phyloP scores from a whole-genome alignment of 441 rosid species.

The Theobroma grandiflorum region DNA sequence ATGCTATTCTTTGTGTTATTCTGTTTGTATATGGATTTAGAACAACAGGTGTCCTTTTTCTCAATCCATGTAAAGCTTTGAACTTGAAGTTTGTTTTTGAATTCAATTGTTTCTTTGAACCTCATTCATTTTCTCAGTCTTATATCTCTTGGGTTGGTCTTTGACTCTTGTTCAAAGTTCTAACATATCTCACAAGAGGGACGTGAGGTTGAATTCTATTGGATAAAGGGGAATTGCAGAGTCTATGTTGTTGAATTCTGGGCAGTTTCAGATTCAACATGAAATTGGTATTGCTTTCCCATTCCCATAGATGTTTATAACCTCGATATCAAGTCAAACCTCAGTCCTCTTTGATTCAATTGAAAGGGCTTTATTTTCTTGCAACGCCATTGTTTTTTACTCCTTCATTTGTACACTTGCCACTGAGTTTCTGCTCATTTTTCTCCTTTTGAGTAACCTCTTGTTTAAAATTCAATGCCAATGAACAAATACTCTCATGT shows the following conservation, averaged over 20 bases:
- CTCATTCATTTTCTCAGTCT: constrained; percentile 24
- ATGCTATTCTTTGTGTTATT: constrained; percentile 36
- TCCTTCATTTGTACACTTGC: not conserved
- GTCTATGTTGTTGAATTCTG: constrained; percentile 32
- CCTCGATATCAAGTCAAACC: constrained; percentile 35
- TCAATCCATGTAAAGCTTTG: constrained; percentile 35
- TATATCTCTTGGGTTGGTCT: constrained; percentile 27
- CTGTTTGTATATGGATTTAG: constrained; percentile 43
- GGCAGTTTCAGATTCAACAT: constrained; percentile 31
- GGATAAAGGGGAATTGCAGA: constrained; percentile 34
- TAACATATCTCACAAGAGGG: constrained; percentile 26
- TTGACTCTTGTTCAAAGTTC: constrained; percentile 37
- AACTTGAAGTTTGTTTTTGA: constrained; percentile 33
- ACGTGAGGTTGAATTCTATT: constrained; percentile 37
- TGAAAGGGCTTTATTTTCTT: constrained; percentile 22
- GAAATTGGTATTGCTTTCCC: constrained; percentile 28
- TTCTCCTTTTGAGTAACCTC: constrained; percentile 1
- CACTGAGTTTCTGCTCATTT: constrained; percentile 21
- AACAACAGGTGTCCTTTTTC: constrained; percentile 27
- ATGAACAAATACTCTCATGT: constrained; percentile 14
- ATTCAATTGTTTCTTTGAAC: constrained; percentile 18
- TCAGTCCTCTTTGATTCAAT: constrained; percentile 28
- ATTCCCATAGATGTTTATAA: constrained; percentile 26
- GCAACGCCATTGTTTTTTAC: constrained; percentile 9
- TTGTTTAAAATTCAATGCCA: constrained; percentile 24